Evolutionary conservation across 345 rosid genomes (phyloP), one percentile per base, ranked within the genome.

Genomic region (Pugionium dolabratum): DNA sequence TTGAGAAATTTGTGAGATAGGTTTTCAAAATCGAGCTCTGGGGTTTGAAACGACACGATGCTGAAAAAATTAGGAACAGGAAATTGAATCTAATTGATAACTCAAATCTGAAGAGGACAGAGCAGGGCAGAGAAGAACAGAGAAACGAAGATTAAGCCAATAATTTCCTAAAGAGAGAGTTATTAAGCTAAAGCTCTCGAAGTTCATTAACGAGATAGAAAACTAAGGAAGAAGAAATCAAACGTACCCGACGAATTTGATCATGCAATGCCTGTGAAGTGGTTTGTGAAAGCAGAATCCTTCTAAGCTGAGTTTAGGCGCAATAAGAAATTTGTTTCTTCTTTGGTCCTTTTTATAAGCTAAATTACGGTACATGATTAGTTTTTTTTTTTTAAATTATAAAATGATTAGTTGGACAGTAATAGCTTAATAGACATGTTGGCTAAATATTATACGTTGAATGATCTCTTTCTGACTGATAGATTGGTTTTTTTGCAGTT

Each of bases 191-290:
- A 36, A 66, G 30, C 43, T 42, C 27, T 65, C 32, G 6, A n/a
- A 10, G 7, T 0, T n/a, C 8, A 30, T 4, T 18, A 9, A 18
- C 5, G 27, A 30, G 7, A 36, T 41, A 26, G 25, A 9, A 6
- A 42, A 26, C 18, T 25, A 7, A 8, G 52, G 0, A 65, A 56
- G 40, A 57, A 30, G 64, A 39, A 45, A 48, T 57, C 9, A 67
- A 48, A 47, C 50, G 27, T 18, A 67, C 72, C 50, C 3, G 49
- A 31, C 54, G 41, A 56, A 0, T 47, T 48, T 58, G 48, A 58
- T 47, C 72, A 67, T 67, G 72, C 57, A 67, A 67, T 57, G 72
- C 50, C 34, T 58, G 49, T 57, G 71, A 66, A 37, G 6, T 67
- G 47, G 18, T 66, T 25, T 54, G 51, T 33, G 46, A 46, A 67